Evolutionary conservation across 2,329 filamentous ascomycete species (phyloP).

Genomic region (Emericellopsis cladophorae): DNA sequence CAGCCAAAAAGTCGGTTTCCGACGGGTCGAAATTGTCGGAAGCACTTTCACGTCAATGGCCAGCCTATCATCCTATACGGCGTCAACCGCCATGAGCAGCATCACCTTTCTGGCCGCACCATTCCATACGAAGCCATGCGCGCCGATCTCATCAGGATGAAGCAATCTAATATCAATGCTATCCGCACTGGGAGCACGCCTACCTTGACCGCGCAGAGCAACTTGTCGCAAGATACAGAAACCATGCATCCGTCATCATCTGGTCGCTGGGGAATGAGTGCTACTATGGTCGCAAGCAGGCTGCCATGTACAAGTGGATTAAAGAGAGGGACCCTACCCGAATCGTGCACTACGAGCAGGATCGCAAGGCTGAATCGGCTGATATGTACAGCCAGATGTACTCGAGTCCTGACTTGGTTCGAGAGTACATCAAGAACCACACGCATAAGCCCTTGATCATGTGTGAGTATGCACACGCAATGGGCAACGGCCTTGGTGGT

Average conservation of each 20-base stretch:
- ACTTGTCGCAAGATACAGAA: conserved; percentile 56
- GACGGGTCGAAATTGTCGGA: conserved; percentile 47
- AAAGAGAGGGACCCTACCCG: conserved; percentile 44
- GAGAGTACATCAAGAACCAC: conserved; percentile 14
- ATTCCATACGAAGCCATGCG: conserved; percentile 49
- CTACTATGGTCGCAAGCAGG: conserved; percentile 57
- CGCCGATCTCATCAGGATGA: conserved; percentile 54
- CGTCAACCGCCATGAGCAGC: conserved; percentile 60
- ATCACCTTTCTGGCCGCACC: conserved; percentile 48
- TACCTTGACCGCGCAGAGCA: conserved; percentile 57
- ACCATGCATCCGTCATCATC: conserved; percentile 55
- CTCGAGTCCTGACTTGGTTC: conserved; percentile 36
- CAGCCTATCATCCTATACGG: conserved; percentile 47
- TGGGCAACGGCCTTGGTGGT: conserved; percentile 63
- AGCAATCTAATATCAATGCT: conserved; percentile 58
- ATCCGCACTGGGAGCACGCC: conserved; percentile 51
- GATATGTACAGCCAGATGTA: conserved; percentile 63
- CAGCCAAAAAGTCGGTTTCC: conserved; percentile 49
- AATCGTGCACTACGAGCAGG: conserved; percentile 55
- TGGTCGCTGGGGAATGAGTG: conserved; percentile 67
- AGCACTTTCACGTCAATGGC: conserved; percentile 50
- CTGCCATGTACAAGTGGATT: conserved; percentile 52
- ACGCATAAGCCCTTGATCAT: conserved; percentile 45
- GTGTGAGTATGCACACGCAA: conserved; percentile 49
- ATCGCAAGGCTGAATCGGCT: conserved; percentile 42